Base-by-base conservation (phyloP, 2,329 filamentous ascomycete genomes). In the Orbilia ellipsospora region DNA sequence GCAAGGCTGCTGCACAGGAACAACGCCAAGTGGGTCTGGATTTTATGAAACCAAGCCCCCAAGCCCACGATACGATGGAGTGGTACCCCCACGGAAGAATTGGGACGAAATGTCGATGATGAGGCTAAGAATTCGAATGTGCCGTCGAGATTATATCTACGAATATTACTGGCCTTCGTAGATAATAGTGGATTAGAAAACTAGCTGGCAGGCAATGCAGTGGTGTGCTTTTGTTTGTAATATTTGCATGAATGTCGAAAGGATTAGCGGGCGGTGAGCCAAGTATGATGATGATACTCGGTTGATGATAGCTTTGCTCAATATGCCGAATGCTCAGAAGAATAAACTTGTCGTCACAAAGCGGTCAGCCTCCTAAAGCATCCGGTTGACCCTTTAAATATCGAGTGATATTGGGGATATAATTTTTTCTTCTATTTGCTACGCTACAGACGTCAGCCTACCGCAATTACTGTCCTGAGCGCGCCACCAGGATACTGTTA, bases 11-110 rank as follows among this genome's bases (percentile, higher is more conserved):
- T 48, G 42, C 57, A 36, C 56, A 44, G 40, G 26, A 69, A 69
- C 54, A 44, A 55, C 40, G 55, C 69, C 62, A 73, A 73, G 69
- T 73, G 69, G 69, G 62, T 73, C 69, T 56, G 69, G 50, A 10
- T 36, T 59, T 52, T 54, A 44, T 31, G 67, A 64, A 57, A 57
- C 60, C 26, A 15, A 15, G 12, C 50, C 16, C 54, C 23, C 36
- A 20, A 20, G 52, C 28, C 20, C 45, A 55, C 26, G 45, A 51
- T 54, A 45, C 40, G 55, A 66, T 57, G 16, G 13, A 48, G 44
- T 40, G 45, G 67, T 28, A 59, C 60, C 68, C 68, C 55, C 68
- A 60, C 61, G 54, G 31, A 52, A 36, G 31, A 36, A 36, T 36
- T 36, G 31, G 45, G 56, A 60, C 26, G 18, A 45, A 18, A 60